Base-by-base conservation (phyloP, 2,329 filamentous ascomycete species). In the Aspergillus jensenii region DNA sequence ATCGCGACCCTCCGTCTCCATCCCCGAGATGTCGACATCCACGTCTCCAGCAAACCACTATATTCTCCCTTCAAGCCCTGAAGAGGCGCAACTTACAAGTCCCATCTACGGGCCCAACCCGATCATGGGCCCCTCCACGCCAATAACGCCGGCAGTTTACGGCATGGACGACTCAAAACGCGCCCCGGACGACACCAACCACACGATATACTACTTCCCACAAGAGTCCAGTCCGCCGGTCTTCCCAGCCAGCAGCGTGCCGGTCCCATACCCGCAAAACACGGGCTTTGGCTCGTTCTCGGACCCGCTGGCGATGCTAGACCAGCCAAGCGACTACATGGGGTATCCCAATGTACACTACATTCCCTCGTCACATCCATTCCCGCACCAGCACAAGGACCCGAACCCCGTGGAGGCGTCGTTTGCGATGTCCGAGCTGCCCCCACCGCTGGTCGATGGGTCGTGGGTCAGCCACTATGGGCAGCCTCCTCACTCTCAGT, bases 1-100 rank as follows among this genome's bases (percentile, higher is more conserved):
- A 15, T 48, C 52, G 31, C 43, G 43, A 6, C 33, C 37, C 3
- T 49, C 53, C 4, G 27, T 37, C 39, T 55, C 53, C 3, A 14
- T 49, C 6, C 35, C 44, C 2, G 52, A 49, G 7, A 33, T 55
- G 52, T 55, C 53, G 3, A 43, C 17, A 45, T 55, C 53, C 2
- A 43, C 17, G 4, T 55, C 53, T 1, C 53, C 53, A 14, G 31
- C 45, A 17, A 47, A 45, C 31, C 45, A 40, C 5, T 55, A 49
- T 37, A 49, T 49, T 27, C 39, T 49, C 9, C 53, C 45, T 2
- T 55, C 53, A 6, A 55, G 53, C 17, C 53, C 53, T 25, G 52
- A 55, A 4, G 52, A 55, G 17, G 9, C 31, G 1, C 23, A 25
- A 15, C n/a, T 11, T 3, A 31, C 40, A 12, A 35, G 25, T 21